Conservation (phyloP, 331 rosid species). For the Ulmus americana region DNA sequence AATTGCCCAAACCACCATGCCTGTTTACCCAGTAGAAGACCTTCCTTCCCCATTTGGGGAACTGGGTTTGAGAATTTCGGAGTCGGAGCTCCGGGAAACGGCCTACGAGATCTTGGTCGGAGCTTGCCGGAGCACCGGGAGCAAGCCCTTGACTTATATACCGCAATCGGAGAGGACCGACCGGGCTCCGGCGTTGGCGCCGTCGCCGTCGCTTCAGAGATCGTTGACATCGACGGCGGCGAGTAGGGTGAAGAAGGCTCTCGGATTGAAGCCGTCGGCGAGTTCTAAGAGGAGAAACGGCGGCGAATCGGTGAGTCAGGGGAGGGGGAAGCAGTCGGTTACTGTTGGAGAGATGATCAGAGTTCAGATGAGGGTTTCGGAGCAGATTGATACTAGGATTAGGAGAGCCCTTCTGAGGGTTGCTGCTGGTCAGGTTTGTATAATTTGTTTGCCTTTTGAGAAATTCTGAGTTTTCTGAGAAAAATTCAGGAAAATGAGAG, state of each 20-base stretch:
- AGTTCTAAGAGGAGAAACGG: conserved; percentile 29
- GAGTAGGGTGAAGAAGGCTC: conserved; percentile 75
- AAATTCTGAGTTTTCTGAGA: not conserved
- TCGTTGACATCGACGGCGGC: conserved; percentile 83
- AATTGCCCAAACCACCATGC: conserved; percentile 37
- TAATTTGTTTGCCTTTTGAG: not conserved
- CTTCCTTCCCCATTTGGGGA: conserved; percentile 64
- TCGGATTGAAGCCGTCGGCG: conserved; percentile 64
- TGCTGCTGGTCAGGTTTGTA: conserved; percentile 85
- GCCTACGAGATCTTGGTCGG: conserved; percentile 79
- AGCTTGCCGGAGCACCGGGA: conserved; percentile 71
- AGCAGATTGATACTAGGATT: conserved; percentile 76
- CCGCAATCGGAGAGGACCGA: conserved; percentile 65
- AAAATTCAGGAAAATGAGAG: not conserved
- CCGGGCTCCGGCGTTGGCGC: conserved; percentile 30
- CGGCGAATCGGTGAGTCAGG: conserved; percentile 28
- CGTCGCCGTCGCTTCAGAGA: conserved; percentile 56
- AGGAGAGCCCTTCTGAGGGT: conserved; percentile 76
- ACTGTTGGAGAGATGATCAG: conserved; percentile 80
- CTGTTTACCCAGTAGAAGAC: conserved; percentile 43
- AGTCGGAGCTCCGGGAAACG: conserved; percentile 78
- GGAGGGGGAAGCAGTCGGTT: conserved; percentile 40
- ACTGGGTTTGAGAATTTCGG: conserved; percentile 29
- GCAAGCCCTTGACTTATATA: conserved; percentile 68
- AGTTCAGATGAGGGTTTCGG: conserved; percentile 84